Evolutionary conservation across 768 basidiomycete genomes (phyloP), one percentile per base, ranked within the genome.

Genomic region (Galerina sulciceps): DNA sequence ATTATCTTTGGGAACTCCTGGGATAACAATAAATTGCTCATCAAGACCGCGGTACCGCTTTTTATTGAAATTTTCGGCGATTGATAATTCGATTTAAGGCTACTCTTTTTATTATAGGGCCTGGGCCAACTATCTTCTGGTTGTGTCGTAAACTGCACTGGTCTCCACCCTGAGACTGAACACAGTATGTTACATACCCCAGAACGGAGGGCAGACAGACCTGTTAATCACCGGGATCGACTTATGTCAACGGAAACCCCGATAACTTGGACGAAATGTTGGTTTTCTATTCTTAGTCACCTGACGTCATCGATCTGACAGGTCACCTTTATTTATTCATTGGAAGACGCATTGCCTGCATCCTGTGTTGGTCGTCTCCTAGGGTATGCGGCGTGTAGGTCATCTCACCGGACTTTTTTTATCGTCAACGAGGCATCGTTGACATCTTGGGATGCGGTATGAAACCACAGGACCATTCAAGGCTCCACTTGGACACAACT

Each of bases 401-500:
- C 36, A 37, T n/a, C 22, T 22, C 44, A n/a, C 38, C 55, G 31
- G 44, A 47, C 35, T 56, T 41, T 57, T 41, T 40, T 31, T 46
- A 57, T 53, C n/a, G n/a, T n/a, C 52, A 23, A 42, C 31, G n/a
- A 20, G 15, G n/a, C 17, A 26, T 53, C 23, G 47, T 34, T 57
- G 55, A 37, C 17, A 42, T 20, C n/a, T 47, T 48, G 23, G 31
- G 42, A 18, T 15, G 22, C 17, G 40, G 10, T 18, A 43, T 53
- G 51, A n/a, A 42, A 15, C 35, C 41, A 46, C 18, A 46, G 43
- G 45, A 44, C 11, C 36, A 40, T 38, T 41, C 38, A 37, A 44
- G 6, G 46, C 60, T 58, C 60, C 61, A 58, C 56, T 52, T 55
- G 10, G 47, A 58, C 61, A 50, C 18, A 31, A 34, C 53, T 62